Evolutionary conservation across 2,329 filamentous ascomycete species (phyloP).

Genomic region (Phaeophleospora eucalypticola): DNA sequence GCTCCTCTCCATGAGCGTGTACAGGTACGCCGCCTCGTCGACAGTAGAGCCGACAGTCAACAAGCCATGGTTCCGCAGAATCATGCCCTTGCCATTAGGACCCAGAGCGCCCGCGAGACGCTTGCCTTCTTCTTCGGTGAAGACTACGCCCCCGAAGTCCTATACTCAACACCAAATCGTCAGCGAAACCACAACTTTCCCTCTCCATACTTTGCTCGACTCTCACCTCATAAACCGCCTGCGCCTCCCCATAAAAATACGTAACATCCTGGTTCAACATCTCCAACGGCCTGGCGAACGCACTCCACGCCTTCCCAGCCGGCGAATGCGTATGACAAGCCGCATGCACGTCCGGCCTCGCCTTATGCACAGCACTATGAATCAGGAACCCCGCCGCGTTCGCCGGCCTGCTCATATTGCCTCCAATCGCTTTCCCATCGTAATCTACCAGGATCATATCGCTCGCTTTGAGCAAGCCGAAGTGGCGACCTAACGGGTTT

Average conservation of each 20-base stretch:
- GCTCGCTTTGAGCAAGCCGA: slow-evolving; percentile 59
- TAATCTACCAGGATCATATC: slow-evolving; percentile 66
- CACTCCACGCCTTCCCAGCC: slow-evolving; percentile 63
- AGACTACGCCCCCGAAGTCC: slow-evolving; percentile 61
- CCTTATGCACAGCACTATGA: slow-evolving; percentile 65
- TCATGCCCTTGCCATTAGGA: slow-evolving; percentile 56
- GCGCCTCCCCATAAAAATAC: slow-evolving; percentile 59
- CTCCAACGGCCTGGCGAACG: slow-evolving; percentile 61
- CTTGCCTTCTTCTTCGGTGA: slow-evolving; percentile 60
- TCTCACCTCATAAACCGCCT: slow-evolving; percentile 54
- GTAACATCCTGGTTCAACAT: slow-evolving; percentile 68
- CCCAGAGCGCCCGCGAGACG: slow-evolving; percentile 62
- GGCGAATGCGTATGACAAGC: slow-evolving; percentile 67
- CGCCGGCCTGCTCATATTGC: slow-evolving; percentile 55
- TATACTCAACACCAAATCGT: slow-evolving; percentile 17
- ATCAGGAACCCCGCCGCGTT: slow-evolving; percentile 69
- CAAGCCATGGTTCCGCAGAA: slow-evolving; percentile 69
- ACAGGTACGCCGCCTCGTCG: slow-evolving; percentile 69
- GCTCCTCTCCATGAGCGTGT: slow-evolving; percentile 63
- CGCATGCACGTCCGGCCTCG: slow-evolving; percentile 63
- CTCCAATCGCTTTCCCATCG: slow-evolving; percentile 60
- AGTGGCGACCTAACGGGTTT: slow-evolving; percentile 62
- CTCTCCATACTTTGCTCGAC: not conserved
- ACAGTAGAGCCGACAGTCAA: slow-evolving; percentile 67
- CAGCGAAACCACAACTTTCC: not conserved